A percentile compares a stretch with the other conserved stretches of the same genome.
These are phyloP conservation scores for Phytophthora palmivora DNA, from an alignment of 352 stramenopile species.

Conservation along the genomic window DNA sequence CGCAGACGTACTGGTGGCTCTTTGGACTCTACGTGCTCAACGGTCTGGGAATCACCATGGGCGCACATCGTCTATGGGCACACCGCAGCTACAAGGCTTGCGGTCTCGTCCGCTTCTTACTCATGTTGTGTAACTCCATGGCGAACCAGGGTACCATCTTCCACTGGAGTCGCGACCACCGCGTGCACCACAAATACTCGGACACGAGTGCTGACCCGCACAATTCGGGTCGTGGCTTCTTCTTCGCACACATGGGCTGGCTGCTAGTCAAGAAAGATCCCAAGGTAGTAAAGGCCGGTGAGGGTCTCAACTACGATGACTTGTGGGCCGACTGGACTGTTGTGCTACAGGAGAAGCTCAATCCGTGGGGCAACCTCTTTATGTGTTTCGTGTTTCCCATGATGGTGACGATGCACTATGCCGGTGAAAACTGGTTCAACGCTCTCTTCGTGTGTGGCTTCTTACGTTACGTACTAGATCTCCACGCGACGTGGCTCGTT, in stretches of 20 bases:
- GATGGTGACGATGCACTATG: conserved; percentile 85
- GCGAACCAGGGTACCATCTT: conserved; percentile 98
- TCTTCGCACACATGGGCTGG: conserved; percentile 99
- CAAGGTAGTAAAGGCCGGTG: conserved; percentile 84
- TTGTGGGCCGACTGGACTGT: conserved; percentile 95
- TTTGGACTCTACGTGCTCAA: conserved; percentile 94
- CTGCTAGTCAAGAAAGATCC: conserved; percentile 98
- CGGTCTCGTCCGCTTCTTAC: conserved; percentile 89
- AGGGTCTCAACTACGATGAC: conserved; percentile 96
- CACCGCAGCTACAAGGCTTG: conserved; percentile 96
- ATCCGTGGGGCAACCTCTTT: conserved; percentile 97
- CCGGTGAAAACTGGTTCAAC: conserved; percentile 94
- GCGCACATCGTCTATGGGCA: conserved; percentile 97
- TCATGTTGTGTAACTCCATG: conserved; percentile 98
- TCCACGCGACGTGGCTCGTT: conserved; percentile 98
- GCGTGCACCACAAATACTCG: conserved; percentile 99
- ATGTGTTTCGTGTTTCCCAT: conserved; percentile 97
- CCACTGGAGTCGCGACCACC: conserved; percentile 98
- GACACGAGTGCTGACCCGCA: conserved; percentile 96
- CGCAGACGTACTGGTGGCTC: conserved; percentile 89
- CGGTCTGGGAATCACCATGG: conserved; percentile 96
- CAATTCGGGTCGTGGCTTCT: conserved; percentile 97
- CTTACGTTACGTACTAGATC: conserved; percentile 93
- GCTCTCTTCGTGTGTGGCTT: conserved; percentile 95
- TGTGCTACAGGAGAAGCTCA: conserved; percentile 95